phyloP scores from a whole-genome alignment of 345 rosid species.

The Acer yangbiense region DNA sequence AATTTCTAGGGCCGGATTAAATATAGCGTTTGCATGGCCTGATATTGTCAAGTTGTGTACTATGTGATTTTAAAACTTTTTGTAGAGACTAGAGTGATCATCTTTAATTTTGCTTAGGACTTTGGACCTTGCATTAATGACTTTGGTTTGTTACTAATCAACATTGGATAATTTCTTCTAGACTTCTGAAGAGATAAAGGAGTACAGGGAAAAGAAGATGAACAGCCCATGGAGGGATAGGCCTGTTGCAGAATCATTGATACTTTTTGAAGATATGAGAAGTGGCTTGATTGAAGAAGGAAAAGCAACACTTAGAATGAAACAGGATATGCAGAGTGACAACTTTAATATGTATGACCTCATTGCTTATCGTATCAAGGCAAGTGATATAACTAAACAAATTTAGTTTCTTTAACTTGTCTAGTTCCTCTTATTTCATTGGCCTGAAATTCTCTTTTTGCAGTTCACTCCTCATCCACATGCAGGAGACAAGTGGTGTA shows the following conservation, averaged over 20 bases:
- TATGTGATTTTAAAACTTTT: background rate
- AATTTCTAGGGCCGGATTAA: background rate
- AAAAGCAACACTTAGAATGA: slow-evolving; percentile 94
- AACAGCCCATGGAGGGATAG: slow-evolving; percentile 99
- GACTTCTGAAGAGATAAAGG: slow-evolving; percentile 85
- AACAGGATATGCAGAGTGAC: slow-evolving; percentile 99
- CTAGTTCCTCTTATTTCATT: slow-evolving; percentile 13
- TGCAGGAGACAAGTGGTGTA: slow-evolving; percentile 98
- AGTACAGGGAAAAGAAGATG: slow-evolving; percentile 86
- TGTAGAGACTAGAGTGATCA: background rate
- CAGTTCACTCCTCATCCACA: slow-evolving; percentile 95
- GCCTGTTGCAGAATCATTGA: slow-evolving; percentile 78
- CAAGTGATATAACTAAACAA: slow-evolving; percentile 34
- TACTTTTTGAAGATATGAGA: slow-evolving; percentile 90
- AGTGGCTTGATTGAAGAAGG: slow-evolving; percentile 87
- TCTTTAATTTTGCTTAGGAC: slow-evolving; percentile 10
- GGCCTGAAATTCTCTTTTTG: slow-evolving; percentile 14
- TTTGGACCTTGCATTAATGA: background rate
- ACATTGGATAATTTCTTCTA: slow-evolving; percentile 25
- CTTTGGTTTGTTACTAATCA: slow-evolving; percentile 15
- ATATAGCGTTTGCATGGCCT: background rate
- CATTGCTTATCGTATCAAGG: slow-evolving; percentile 98
- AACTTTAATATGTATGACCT: slow-evolving; percentile 94
- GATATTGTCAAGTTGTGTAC: background rate
- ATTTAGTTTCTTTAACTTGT: background rate